These are phyloP conservation scores for Begonia masoniana DNA, from an alignment of 306 rosid genomes.

Conservation along the genomic window DNA sequence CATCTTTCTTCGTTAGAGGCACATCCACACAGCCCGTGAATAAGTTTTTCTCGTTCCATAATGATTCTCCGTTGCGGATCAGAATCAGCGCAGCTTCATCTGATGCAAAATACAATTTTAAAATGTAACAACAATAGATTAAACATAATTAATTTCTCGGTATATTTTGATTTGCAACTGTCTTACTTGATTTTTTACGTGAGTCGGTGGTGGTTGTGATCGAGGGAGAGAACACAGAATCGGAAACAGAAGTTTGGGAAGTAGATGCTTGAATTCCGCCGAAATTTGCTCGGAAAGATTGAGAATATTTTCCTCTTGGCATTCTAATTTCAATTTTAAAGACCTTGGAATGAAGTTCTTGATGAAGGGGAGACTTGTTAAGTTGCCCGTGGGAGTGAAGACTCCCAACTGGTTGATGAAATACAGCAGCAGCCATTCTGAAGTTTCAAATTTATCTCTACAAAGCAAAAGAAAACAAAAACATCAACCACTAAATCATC, in stretches of 20 bases:
- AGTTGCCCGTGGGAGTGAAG: conserved; percentile 24
- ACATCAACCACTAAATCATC: no score
- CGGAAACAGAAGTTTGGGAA: conserved; percentile 59
- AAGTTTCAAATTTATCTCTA: conserved; percentile 15
- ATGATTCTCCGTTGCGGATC: conserved; percentile 86
- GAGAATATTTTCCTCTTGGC: conserved; percentile 23
- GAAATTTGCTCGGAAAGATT: conserved; percentile 14
- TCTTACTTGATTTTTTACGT: conserved; percentile 73
- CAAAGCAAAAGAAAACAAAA: background rate
- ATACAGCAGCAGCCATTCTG: conserved; percentile 78
- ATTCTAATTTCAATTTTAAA: conserved; percentile 32
- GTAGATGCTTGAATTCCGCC: conserved; percentile 40
- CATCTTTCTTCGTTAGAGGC: conserved; percentile 84
- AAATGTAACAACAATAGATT: no score
- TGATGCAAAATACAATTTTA: conserved; percentile 16
- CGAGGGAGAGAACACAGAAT: conserved; percentile 50
- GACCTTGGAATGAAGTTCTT: conserved; percentile 27
- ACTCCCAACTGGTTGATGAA: conserved; percentile 44
- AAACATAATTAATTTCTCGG: no score
- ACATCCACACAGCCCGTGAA: conserved; percentile 99
- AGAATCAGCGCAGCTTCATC: conserved; percentile 93
- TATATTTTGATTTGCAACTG: background rate
- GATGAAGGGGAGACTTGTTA: conserved; percentile 16
- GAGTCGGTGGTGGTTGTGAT: conserved; percentile 33
- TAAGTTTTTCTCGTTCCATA: conserved; percentile 93